Conservation (phyloP, 768 basidiomycete genomes). For the Gloeopeniophorella convolvens region DNA sequence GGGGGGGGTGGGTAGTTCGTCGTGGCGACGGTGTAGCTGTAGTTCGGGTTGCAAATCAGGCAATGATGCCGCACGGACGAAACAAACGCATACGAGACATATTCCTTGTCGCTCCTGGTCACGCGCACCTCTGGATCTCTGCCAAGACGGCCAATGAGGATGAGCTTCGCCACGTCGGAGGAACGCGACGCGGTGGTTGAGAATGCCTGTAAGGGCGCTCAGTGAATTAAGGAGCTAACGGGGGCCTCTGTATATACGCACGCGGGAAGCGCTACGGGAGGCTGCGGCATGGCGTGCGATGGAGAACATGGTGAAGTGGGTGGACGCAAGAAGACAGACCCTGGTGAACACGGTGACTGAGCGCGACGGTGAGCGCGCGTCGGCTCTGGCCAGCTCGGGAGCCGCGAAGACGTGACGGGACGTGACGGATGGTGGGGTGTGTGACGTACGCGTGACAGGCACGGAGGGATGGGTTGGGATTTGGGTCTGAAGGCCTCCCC, state of each 20-base stretch:
- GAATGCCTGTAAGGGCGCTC: constrained; percentile 43
- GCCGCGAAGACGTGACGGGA: constrained; percentile 6
- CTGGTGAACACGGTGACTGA: too few relatives aligned
- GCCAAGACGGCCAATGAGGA: constrained; percentile 67
- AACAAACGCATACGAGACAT: constrained; percentile 48
- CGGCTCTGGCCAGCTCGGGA: too few relatives aligned
- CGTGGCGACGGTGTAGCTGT: constrained; percentile 75
- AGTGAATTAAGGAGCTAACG: neutral
- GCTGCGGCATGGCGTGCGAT: constrained; percentile 42
- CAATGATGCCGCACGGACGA: too few relatives aligned
- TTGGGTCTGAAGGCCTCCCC: constrained; percentile 4
- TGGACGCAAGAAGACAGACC: too few relatives aligned
- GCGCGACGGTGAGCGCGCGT: too few relatives aligned
- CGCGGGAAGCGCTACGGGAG: constrained; percentile 30
- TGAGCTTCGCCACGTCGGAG: constrained; percentile 66
- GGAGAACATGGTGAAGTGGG: constrained; percentile 50
- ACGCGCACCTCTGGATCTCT: constrained; percentile 63
- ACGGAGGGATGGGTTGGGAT: neutral
- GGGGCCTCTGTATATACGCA: constrained; percentile 38
- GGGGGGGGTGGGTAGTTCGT: constrained; percentile 52
- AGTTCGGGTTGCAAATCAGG: too few relatives aligned
- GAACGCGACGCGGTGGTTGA: constrained; percentile 49
- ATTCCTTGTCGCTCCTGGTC: constrained; percentile 75
- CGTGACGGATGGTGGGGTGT: too few relatives aligned
- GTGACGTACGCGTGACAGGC: too few relatives aligned